Base-by-base conservation (phyloP, 1,284 basidiomycete genomes). In the Cystobasidiaceae sp. region DNA sequence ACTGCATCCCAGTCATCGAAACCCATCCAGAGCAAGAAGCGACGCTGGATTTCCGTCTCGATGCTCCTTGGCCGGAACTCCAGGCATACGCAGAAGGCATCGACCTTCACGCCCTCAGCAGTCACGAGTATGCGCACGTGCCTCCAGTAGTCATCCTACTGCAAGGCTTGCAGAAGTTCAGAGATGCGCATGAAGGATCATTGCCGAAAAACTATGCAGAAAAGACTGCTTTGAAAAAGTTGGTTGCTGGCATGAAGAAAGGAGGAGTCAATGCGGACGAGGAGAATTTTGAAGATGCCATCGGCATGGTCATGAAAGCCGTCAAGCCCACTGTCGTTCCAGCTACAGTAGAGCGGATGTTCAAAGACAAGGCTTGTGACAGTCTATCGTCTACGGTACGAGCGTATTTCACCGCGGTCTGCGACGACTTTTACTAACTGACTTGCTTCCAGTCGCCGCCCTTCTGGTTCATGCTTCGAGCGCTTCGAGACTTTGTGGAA, bases 201-300 rank as follows among this genome's bases (percentile, higher is more conserved):
- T 78, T 83, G 4, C 92, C 91, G 1, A 78, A 81, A 67, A 85
- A 82, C 0, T 80, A 80, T 32, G 81, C 81, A 0, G 89, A 96
- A 72, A 86, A 89, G 71, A 81, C 86, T 67, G 85, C 83, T 21
- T 94, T 97, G 80, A 90, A 92, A 74, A 80, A 83, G 55, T 68
- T 67, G 7, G 79, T 93, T 59, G 77, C 78, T 33, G 79, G 77
- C 1, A 83, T 85, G 80, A 85, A 83, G 71, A 75, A 81, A 66
- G 63, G 69, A 15, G 61, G 61, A 3, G 39, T 25, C 6, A 90
- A 91, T 72, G 73, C 79, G 0, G 94, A 98, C 76, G 90, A 94
- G 73, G 94, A 98, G 79, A 97, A 97, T 78, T 92, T 93, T 75
- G 93, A 97, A 70, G 93, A 96, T 77, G 93, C 92, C 0, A 83